Conservation (phyloP, 225 moss, liverwort and hornwort species). For the Sphagnum contortum region DNA sequence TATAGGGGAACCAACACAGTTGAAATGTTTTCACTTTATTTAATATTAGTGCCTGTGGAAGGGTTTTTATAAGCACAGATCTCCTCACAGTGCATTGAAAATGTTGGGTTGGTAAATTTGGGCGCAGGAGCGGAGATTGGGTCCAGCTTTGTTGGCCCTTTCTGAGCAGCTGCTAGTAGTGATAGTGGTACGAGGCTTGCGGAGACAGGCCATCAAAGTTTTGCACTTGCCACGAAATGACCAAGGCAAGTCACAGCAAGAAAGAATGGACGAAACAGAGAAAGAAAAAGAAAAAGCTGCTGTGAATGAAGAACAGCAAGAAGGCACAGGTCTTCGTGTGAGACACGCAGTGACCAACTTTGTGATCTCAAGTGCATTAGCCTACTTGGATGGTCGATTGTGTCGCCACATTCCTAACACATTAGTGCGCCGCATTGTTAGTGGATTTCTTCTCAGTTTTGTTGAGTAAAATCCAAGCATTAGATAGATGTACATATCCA, state of each 20-base stretch:
- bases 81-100: too few relatives aligned
- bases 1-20: too few relatives aligned
- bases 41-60: too few relatives aligned
- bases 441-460: slow-evolving; percentile 96
- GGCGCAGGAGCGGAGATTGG: slow-evolving; percentile 72
- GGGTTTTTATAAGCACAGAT: too few relatives aligned
- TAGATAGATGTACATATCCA: too few relatives aligned
- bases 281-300: slow-evolving; percentile 1
- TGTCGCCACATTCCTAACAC: slow-evolving; percentile 95
- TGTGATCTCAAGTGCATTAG: slow-evolving; percentile 71
- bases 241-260: slow-evolving; percentile 18
- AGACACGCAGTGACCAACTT: slow-evolving; percentile 69
- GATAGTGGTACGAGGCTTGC: slow-evolving; percentile 75
- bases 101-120: not conserved
- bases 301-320: slow-evolving; percentile 36
- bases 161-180: slow-evolving; percentile 95
- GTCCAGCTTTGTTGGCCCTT: slow-evolving; percentile 78
- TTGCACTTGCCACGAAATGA: slow-evolving; percentile 48
- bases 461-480: slow-evolving; percentile 36
- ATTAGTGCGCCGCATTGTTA: slow-evolving; percentile 73
- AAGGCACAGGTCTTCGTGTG: slow-evolving; percentile 50
- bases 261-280: slow-evolving; percentile 21
- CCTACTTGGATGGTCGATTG: slow-evolving; percentile 89
- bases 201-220: slow-evolving; percentile 49
- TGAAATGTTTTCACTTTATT: too few relatives aligned